Evolutionary conservation across 2,329 filamentous ascomycete species (phyloP).

Genomic region (Ceratocystis cubensis): DNA sequence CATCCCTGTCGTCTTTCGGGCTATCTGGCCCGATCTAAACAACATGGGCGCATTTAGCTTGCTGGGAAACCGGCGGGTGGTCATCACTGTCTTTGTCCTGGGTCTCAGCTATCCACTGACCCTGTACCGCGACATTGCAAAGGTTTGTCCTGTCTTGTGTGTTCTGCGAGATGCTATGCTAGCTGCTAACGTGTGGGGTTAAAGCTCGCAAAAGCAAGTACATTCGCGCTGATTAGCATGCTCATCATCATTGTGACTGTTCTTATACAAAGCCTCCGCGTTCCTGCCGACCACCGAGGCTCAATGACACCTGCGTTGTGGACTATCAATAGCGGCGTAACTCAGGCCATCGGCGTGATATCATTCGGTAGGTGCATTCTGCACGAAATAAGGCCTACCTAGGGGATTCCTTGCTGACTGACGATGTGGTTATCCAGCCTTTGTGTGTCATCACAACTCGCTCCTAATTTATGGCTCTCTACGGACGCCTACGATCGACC

Average conservation of each 20-base stretch:
- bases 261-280: conserved; percentile 65
- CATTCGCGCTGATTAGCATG: conserved; percentile 88
- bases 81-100: conserved; percentile 79
- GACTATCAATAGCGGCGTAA: conserved; percentile 74
- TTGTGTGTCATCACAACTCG: conserved; percentile 81
- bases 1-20: conserved; percentile 77
- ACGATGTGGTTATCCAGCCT: conserved; percentile 32
- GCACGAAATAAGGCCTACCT: too few species aligned
- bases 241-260: conserved; percentile 77
- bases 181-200: conserved; percentile 14
- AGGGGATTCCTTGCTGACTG: background rate
- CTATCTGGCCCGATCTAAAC: conserved; percentile 64
- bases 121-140: conserved; percentile 90
- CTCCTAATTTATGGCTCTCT: conserved; percentile 95
- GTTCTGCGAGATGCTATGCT: background rate
- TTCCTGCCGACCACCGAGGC: conserved; percentile 60
- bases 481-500: conserved; percentile 85
- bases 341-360: conserved; percentile 94
- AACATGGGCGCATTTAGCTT: conserved; percentile 68
- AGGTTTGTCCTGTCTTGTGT: conserved; percentile 42
- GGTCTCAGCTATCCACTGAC: conserved; percentile 83
- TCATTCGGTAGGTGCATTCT: conserved; percentile 61
- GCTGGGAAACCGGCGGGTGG: conserved; percentile 64
- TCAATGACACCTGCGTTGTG: conserved; percentile 56
- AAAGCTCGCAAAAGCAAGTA: conserved; percentile 89